phyloP scores from a whole-genome alignment of 768 basidiomycete species.

The Tylopilus plumbeoviolaceoides region DNA sequence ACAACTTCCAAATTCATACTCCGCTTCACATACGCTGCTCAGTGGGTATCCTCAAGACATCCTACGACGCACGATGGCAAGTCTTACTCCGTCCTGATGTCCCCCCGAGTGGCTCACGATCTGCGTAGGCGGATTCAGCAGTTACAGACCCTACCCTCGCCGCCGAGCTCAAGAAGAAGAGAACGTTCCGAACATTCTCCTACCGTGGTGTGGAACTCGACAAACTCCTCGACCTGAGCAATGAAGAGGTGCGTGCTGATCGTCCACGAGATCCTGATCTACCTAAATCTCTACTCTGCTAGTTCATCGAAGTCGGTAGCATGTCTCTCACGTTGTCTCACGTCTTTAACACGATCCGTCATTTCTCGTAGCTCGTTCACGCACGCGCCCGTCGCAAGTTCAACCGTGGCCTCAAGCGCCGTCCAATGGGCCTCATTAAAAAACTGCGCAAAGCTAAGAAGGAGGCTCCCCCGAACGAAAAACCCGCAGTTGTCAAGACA shows the following conservation, averaged over 20 bases:
- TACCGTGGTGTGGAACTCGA: slow-evolving; percentile 99
- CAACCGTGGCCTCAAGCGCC: slow-evolving; percentile 97
- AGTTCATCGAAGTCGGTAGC: slow-evolving; percentile 76
- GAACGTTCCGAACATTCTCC: slow-evolving; percentile 98
- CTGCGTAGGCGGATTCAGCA: slow-evolving; percentile 64
- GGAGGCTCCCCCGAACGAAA: slow-evolving; percentile 98
- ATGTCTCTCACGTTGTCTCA: slow-evolving; percentile 6
- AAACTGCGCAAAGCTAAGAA: slow-evolving; percentile 99
- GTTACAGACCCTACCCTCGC: slow-evolving; percentile 92
- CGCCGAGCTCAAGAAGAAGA: slow-evolving; percentile 97
- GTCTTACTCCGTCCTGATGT: background rate
- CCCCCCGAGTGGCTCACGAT: background rate
- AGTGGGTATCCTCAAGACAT: slow-evolving; percentile 23
- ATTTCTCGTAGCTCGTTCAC: slow-evolving; percentile 74
- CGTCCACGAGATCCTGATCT: background rate
- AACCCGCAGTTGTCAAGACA: slow-evolving; percentile 98
- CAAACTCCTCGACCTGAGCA: slow-evolving; percentile 93
- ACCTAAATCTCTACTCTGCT: slow-evolving; percentile 1
- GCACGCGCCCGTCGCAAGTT: slow-evolving; percentile 98
- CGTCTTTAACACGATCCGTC: background rate
- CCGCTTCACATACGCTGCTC: slow-evolving; percentile 18
- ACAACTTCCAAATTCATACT: slow-evolving; percentile 35
- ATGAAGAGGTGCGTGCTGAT: slow-evolving; percentile 73
- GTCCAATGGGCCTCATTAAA: slow-evolving; percentile 98
- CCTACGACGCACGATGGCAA: slow-evolving; percentile 33